These are phyloP conservation scores for Phytopythium chamaehyphon DNA, from an alignment of 352 stramenopile genomes.

Conservation along the genomic window DNA sequence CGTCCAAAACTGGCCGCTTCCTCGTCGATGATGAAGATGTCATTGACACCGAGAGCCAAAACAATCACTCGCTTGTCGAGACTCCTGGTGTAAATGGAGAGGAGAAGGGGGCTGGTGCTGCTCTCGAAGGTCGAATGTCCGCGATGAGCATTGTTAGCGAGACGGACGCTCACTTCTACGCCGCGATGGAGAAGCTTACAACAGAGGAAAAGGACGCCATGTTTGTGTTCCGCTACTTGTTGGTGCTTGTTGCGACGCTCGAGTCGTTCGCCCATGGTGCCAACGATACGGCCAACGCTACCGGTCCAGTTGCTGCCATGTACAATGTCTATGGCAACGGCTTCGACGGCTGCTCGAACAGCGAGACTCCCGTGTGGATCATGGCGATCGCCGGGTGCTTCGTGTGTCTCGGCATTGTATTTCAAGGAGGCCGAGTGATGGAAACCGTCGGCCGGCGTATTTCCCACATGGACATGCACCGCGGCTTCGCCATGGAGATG, in stretches of 20 bases:
- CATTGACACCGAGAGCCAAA: constrained; percentile 3
- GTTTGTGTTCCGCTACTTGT: constrained; percentile 49
- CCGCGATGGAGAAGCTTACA: constrained; percentile 22
- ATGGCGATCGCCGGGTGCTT: constrained; percentile 49
- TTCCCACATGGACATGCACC: constrained; percentile 49
- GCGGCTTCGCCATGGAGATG: constrained; percentile 72
- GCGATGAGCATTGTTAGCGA: constrained; percentile 6
- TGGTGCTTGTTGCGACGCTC: constrained; percentile 68
- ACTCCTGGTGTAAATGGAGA: constrained; percentile 8
- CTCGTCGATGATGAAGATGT: constrained; percentile 9
- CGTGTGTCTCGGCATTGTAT: constrained; percentile 40
- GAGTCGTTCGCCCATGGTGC: constrained; percentile 76
- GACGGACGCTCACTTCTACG: constrained; percentile 9
- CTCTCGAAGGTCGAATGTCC: neutral
- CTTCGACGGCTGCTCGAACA: constrained; percentile 12
- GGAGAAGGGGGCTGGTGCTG: neutral
- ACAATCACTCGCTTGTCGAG: constrained; percentile 4
- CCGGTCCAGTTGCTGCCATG: constrained; percentile 58
- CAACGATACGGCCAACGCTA: constrained; percentile 81
- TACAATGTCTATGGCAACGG: constrained; percentile 55
- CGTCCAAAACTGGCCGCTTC: constrained; percentile 14
- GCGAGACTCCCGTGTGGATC: constrained; percentile 49
- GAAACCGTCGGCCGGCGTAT: constrained; percentile 47
- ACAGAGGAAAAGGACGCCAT: constrained; percentile 34
- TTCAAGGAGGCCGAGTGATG: constrained; percentile 70